Evolutionary conservation across 2,329 filamentous ascomycete species (phyloP).

Genomic region (Aspergillus brasiliensis): DNA sequence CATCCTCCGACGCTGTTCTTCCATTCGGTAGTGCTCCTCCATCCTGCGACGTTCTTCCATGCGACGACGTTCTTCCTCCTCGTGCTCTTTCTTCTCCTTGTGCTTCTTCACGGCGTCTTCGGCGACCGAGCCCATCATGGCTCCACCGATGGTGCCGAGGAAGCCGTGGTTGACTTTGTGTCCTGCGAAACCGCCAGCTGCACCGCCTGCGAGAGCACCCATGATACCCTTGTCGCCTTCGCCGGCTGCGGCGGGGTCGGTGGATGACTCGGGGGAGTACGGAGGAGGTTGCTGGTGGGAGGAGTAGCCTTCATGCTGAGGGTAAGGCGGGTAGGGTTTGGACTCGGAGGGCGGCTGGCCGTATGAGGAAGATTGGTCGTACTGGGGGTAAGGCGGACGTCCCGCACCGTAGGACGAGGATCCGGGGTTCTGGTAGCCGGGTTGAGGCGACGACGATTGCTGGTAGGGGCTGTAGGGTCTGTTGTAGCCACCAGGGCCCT

Average conservation of each 20-base stretch:
- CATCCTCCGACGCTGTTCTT: slow-evolving; percentile 1
- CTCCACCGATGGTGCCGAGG: slow-evolving; percentile 49
- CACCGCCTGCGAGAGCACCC: slow-evolving; percentile 48
- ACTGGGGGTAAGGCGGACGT: neutral
- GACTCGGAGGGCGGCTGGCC: neutral
- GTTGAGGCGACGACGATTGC: neutral
- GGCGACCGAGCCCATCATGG: slow-evolving; percentile 47
- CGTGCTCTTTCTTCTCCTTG: slow-evolving; percentile 27
- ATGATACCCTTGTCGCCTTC: slow-evolving; percentile 48
- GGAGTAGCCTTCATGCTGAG: neutral
- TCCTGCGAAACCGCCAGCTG: slow-evolving; percentile 47
- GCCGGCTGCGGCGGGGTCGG: slow-evolving; percentile 12
- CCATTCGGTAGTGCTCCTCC: neutral
- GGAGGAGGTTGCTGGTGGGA: slow-evolving; percentile 2
- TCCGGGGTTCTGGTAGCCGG: slow-evolving; percentile 1
- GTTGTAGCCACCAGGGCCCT: neutral
- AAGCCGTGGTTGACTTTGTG: slow-evolving; percentile 50
- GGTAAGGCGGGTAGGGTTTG: slow-evolving; percentile 10
- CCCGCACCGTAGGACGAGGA: neutral
- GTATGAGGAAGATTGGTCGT: neutral
- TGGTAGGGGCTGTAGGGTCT: neutral
- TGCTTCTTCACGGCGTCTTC: slow-evolving; percentile 49
- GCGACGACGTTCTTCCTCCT: slow-evolving; percentile 14
- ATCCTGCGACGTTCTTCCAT: slow-evolving; percentile 9
- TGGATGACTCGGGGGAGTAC: neutral